These are phyloP conservation scores for Platanthera zijinensis DNA, from an alignment of 106 monocot genomes.

Conservation along the genomic window DNA sequence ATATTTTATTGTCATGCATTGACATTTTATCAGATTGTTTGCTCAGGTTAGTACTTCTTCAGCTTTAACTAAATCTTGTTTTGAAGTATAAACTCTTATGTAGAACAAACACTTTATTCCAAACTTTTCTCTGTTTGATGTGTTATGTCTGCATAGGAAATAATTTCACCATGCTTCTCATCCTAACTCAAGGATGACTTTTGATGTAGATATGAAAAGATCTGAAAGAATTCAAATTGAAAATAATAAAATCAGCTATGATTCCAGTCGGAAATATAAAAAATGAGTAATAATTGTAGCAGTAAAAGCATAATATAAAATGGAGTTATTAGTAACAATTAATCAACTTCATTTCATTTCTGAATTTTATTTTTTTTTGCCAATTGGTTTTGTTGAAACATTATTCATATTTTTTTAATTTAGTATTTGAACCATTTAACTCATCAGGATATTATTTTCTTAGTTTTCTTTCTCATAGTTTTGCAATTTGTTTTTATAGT, in stretches of 20 bases:
- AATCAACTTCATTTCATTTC: background rate
- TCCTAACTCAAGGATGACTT: background rate
- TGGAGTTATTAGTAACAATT: background rate
- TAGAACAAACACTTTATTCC: background rate
- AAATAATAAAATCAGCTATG: constrained; percentile 4
- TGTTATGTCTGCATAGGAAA: constrained; percentile 20
- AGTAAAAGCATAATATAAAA: background rate
- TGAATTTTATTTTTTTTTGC: too few relatives aligned
- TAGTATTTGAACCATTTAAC: too few relatives aligned
- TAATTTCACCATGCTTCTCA: constrained; percentile 5
- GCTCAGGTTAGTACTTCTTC: constrained; percentile 16
- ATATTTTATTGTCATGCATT: constrained; percentile 30
- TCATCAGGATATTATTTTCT: too few relatives aligned
- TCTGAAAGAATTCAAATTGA: background rate
- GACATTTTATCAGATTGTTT: constrained; percentile 31
- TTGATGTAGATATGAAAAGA: background rate
- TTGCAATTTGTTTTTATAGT: too few relatives aligned
- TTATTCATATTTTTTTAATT: too few relatives aligned
- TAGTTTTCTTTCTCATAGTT: too few relatives aligned
- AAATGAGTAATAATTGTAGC: background rate
- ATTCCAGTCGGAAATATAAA: background rate
- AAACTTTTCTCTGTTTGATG: background rate
- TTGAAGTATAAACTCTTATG: background rate
- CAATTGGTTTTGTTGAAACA: too few relatives aligned
- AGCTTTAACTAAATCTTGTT: background rate